Base-by-base conservation (phyloP, 306 rosid species). In the Delonix regia region DNA sequence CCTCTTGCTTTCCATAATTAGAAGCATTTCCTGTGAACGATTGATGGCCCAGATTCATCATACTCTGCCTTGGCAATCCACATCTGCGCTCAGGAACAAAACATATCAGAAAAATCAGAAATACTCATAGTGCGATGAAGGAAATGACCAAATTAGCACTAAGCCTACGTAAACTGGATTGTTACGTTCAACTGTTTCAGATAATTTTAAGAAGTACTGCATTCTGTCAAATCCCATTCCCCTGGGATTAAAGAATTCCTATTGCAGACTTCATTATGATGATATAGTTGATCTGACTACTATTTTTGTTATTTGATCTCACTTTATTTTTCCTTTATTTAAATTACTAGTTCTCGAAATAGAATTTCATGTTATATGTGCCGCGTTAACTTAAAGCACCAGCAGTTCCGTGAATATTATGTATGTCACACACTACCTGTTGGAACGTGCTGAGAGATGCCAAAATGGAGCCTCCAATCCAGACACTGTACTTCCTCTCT, bases 1-100 rank as follows among this genome's bases (percentile, higher is more conserved):
- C 76, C 82, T 71, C 85, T 80, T 81, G 65, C 71, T 77, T 86
- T 78, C 73, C 75, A 42, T 60, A 75, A 77, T 88, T 85, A 94
- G 89, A 94, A 94, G 93, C 98, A 94, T 88, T 94, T 94, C 95
- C 97, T 88, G 97, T 94, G 98, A 52, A 94, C 98, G 68, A 94
- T 94, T 53, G 98, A 94, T 67, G 98, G 98, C 22, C 98, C 97
- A 7, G 97, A 94, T 83, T 94, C 98, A 62, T 94, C 98, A 70
- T 92, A 94, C 80, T 94, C 98, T 11, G 98, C 91, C 87, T 94
- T 90, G 27, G 97, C 89, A 74, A 94, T 94, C 98, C 98, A 94
- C 98, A 94, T 94, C 98, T 94, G 90, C 85, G 69, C 56, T 38
- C 30, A 73, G 6, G 75, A 57, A 59, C 55, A 48, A 65, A 66